These are phyloP conservation scores for Macadamia integrifolia DNA, from an alignment of 164 flowering plant genomes.

Conservation along the genomic window DNA sequence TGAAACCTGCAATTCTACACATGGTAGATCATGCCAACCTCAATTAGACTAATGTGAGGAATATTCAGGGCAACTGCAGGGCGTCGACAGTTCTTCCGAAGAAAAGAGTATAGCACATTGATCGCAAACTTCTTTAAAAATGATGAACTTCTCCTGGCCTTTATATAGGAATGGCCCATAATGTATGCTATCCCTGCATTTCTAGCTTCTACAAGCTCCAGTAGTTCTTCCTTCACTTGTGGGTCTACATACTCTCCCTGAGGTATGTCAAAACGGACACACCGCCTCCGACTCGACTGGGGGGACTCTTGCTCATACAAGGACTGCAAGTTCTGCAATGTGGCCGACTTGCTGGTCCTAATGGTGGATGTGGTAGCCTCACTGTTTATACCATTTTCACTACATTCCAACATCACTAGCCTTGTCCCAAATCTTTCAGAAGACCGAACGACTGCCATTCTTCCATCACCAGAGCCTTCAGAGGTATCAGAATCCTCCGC, in stretches of 20 bases:
- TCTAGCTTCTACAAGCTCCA: slow-evolving; percentile 57
- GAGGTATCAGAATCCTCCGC: slow-evolving; percentile 34
- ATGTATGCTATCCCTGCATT: slow-evolving; percentile 54
- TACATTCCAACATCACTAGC: slow-evolving; percentile 28
- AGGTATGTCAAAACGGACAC: slow-evolving; percentile 31
- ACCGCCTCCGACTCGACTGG: slow-evolving; percentile 20
- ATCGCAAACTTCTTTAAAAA: slow-evolving; percentile 49
- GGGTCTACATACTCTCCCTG: slow-evolving; percentile 26
- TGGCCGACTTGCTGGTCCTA: slow-evolving; percentile 41
- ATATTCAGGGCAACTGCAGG: slow-evolving; percentile 58
- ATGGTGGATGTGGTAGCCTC: slow-evolving; percentile 4
- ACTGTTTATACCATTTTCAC: slow-evolving; percentile 8
- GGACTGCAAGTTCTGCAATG: slow-evolving; percentile 32
- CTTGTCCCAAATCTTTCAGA: slow-evolving; percentile 45
- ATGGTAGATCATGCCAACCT: slow-evolving; percentile 65
- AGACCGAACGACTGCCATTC: slow-evolving; percentile 54
- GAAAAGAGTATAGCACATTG: slow-evolving; percentile 47
- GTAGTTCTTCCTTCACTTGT: slow-evolving; percentile 52
- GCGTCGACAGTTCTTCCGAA: slow-evolving; percentile 58
- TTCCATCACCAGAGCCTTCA: slow-evolving; percentile 35
- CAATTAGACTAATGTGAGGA: slow-evolving; percentile 61
- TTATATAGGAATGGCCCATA: slow-evolving; percentile 53
- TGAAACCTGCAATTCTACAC: no score
- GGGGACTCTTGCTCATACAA: slow-evolving; percentile 45
- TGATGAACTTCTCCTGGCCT: slow-evolving; percentile 51